phyloP scores from a whole-genome alignment of 345 rosid genomes.

The Corchorus capsularis region DNA sequence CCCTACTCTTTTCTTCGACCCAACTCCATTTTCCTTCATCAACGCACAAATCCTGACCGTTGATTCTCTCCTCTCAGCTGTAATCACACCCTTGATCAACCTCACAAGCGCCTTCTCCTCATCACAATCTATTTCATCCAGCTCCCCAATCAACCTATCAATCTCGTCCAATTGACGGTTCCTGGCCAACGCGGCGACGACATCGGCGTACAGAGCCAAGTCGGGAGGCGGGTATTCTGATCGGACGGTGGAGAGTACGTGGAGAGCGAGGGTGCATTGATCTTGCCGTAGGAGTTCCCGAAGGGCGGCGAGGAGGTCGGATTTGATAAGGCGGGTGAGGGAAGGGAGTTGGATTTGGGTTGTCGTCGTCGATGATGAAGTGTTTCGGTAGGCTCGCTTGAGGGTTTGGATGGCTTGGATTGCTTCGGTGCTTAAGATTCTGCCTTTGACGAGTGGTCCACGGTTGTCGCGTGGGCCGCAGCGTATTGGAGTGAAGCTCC shows the following conservation, averaged over 20 bases:
- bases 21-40: slow-evolving; percentile 74
- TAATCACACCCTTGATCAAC: slow-evolving; percentile 57
- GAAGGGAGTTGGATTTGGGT: slow-evolving; percentile 38
- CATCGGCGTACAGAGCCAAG: slow-evolving; percentile 62
- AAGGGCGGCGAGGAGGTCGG: slow-evolving; percentile 60
- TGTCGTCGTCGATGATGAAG: slow-evolving; percentile 26
- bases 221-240: slow-evolving; percentile 60
- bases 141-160: slow-evolving; percentile 53
- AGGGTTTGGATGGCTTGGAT: slow-evolving; percentile 88
- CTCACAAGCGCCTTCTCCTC: slow-evolving; percentile 52
- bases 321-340: slow-evolving; percentile 77
- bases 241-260: slow-evolving; percentile 62
- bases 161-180: slow-evolving; percentile 48
- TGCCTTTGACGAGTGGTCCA: slow-evolving; percentile 86
- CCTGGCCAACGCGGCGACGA: slow-evolving; percentile 55
- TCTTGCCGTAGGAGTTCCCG: slow-evolving; percentile 91
- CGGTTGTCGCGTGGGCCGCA: slow-evolving; percentile 81
- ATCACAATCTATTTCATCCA: slow-evolving; percentile 49
- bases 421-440: slow-evolving; percentile 81
- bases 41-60: slow-evolving; percentile 63
- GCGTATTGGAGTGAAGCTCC: slow-evolving; percentile 31
- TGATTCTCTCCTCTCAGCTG: slow-evolving; percentile 65
- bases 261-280: slow-evolving; percentile 65
- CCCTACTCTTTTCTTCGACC: slow-evolving; percentile 57
- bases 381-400: slow-evolving; percentile 55